Conservation (phyloP, 352 stramenopile genomes). For the Lagenidium sp. region DNA sequence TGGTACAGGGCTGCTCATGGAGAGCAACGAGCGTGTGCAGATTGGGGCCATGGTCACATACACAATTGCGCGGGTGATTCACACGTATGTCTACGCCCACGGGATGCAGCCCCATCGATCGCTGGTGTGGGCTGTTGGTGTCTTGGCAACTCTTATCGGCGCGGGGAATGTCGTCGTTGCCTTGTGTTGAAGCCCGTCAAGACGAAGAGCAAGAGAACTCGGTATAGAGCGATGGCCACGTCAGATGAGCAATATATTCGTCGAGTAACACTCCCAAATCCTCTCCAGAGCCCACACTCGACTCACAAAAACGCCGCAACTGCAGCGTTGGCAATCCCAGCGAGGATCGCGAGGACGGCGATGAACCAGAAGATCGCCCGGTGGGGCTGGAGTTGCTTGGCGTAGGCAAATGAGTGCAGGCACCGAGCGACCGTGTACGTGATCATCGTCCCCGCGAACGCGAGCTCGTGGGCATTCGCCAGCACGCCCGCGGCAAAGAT, state of each 20-base stretch:
- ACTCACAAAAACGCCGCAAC: conserved; percentile 10
- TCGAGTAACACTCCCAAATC: no score
- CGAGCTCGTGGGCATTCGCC: conserved; percentile 17
- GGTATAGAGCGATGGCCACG: no score
- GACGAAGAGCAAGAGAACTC: neutral
- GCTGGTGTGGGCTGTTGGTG: conserved; percentile 12
- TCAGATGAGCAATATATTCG: no score
- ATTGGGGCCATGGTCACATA: conserved; percentile 9
- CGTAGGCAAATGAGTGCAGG: conserved; percentile 35
- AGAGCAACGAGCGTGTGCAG: conserved; percentile 25
- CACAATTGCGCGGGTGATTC: conserved; percentile 18
- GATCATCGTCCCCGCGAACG: conserved; percentile 18
- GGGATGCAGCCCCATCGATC: conserved; percentile 14
- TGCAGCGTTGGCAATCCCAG: conserved; percentile 22
- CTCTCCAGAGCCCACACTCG: no score
- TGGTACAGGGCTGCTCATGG: conserved; percentile 23
- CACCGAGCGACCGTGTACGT: conserved; percentile 27
- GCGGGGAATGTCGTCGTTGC: neutral
- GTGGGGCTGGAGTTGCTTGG: conserved; percentile 30
- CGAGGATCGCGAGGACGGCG: conserved; percentile 17
- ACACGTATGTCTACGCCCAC: conserved; percentile 20
- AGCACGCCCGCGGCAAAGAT: conserved; percentile 22
- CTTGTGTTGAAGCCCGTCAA: neutral
- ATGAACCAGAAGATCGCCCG: conserved; percentile 25
- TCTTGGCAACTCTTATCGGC: conserved; percentile 4